These are phyloP conservation scores for Cladosporium cucumerinum DNA, from an alignment of 2,329 filamentous ascomycete species.

Conservation along the genomic window DNA sequence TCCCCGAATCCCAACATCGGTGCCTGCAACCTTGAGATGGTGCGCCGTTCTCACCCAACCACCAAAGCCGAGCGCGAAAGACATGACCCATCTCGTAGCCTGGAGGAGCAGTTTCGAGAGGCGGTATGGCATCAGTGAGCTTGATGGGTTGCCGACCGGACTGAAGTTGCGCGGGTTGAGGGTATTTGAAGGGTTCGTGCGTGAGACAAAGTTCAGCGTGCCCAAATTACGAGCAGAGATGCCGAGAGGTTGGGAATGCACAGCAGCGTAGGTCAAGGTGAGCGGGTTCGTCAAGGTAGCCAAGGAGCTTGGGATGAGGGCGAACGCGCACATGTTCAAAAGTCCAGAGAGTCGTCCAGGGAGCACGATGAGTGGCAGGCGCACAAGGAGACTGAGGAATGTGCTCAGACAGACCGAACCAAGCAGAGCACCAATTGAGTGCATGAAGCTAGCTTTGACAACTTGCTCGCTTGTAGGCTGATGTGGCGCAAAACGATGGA, in stretches of 20 bases:
- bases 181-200: slow-evolving; percentile 70
- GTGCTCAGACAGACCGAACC: slow-evolving; percentile 90
- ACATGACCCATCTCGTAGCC: slow-evolving; percentile 87
- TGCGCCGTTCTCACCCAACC: slow-evolving; percentile 95
- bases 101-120: slow-evolving; percentile 89
- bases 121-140: slow-evolving; percentile 75
- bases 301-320: slow-evolving; percentile 79
- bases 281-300: slow-evolving; percentile 85
- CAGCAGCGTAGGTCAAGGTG: slow-evolving; percentile 86
- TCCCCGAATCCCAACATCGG: slow-evolving; percentile 55
- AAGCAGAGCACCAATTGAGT: slow-evolving; percentile 82
- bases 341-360: slow-evolving; percentile 70
- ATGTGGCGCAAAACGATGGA: slow-evolving; percentile 81
- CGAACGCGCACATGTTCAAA: slow-evolving; percentile 69
- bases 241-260: slow-evolving; percentile 81
- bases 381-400: slow-evolving; percentile 72
- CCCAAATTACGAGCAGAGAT: slow-evolving; percentile 74
- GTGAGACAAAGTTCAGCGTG: slow-evolving; percentile 76
- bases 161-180: slow-evolving; percentile 38
- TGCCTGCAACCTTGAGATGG: slow-evolving; percentile 58
- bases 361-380: slow-evolving; percentile 79
- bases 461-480: slow-evolving; percentile 75
- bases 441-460: slow-evolving; percentile 75
- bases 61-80: slow-evolving; percentile 81
- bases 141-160: slow-evolving; percentile 28